Conservation (phyloP, 148 eudicot genomes). For the Rhododendron kiyosumense region DNA sequence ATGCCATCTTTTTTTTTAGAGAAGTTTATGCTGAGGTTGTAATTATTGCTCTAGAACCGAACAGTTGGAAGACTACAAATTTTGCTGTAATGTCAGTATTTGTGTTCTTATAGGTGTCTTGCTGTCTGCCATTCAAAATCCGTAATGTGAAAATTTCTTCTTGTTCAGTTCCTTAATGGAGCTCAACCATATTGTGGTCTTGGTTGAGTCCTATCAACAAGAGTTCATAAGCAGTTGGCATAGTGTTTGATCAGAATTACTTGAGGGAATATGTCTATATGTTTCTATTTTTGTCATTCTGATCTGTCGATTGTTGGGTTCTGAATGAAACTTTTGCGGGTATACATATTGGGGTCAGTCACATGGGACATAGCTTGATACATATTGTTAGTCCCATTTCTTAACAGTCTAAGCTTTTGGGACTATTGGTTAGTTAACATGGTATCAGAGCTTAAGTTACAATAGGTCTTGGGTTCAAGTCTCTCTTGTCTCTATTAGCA, state of each 20-base stretch:
- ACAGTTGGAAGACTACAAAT: not conserved
- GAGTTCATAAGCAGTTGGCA: not conserved
- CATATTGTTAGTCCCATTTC: not conserved
- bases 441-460: too few relatives aligned
- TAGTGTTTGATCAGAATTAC: not conserved
- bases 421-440: not conserved
- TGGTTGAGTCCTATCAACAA: slow-evolving; percentile 11
- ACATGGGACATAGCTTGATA: too few relatives aligned
- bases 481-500: too few relatives aligned
- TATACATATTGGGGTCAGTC: not conserved
- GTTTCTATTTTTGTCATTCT: slow-evolving; percentile 20
- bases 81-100: not conserved
- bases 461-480: not conserved
- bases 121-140: not conserved
- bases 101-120: not conserved
- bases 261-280: slow-evolving; percentile 27
- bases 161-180: not conserved
- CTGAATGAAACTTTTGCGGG: slow-evolving; percentile 13
- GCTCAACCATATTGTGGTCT: slow-evolving; percentile 17
- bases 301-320: slow-evolving; percentile 14
- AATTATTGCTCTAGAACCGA: not conserved
- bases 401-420: not conserved
- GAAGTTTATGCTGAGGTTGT: not conserved
- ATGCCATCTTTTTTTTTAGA: not conserved
- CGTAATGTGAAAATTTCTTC: not conserved